Base-by-base conservation (phyloP, 495 filamentous ascomycete genomes). In the Cercophora scortea region DNA sequence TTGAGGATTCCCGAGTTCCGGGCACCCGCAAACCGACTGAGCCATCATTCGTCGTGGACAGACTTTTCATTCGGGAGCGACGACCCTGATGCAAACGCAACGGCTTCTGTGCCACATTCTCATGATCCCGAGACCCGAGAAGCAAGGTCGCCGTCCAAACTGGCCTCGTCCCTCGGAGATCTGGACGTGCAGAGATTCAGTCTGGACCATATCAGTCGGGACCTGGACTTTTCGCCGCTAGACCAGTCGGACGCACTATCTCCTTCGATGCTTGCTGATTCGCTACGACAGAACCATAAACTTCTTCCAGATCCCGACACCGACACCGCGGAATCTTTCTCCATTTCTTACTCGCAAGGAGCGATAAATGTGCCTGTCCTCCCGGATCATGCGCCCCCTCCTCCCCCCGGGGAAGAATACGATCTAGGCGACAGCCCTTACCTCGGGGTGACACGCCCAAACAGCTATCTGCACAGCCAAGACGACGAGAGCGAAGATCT, bases 31-130 rank as follows among this genome's bases (percentile, higher is more conserved):
- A 74, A 77, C 53, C 71, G 76, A n/a, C 57, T 66, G 17, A 81
- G 78, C 51, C 70, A 75, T 34, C 67, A 71, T 19, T 77, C 77
- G 11, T 62, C 70, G 12, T 81, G 78, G 78, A 81, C 78, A n/a
- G 76, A 81, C 63, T 74, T 73, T 51, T 77, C 78, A 1, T 65
- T 81, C 41, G 75, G 74, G 12, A 76, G 74, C 40, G 73, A 76
- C 36, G 65, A 71, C 18, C 63, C 50, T n/a, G 58, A 68, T 32
- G 52, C 52, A 32, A 59, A 36, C 42, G 49, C 48, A 40, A 53
- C 54, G 39, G 53, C 53, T 47, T 56, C 62, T 8, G 32, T 43
- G 9, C 45, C 59, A 7, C 55, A 61, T 25, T 56, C 59, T 8
- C 61, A 61, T n/a, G 61, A 58, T 12, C 36, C 38, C 3, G 55